Base-by-base conservation (phyloP, 208 protist genomes). In the Sergeia podlipaevii region DNA sequence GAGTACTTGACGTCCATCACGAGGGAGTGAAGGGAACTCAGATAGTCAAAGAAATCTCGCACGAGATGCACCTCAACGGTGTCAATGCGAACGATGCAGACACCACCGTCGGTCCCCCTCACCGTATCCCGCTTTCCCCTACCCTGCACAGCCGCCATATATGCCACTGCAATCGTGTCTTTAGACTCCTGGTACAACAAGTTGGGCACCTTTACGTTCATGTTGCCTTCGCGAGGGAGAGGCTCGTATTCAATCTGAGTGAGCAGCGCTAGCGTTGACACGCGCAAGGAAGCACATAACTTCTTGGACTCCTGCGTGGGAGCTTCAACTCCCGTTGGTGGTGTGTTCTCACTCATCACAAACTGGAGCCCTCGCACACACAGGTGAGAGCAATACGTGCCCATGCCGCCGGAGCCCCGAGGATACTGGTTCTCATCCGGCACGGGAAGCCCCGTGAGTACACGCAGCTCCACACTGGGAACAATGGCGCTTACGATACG, bases 191-290 rank as follows among this genome's bases (percentile, higher is more conserved):
- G 70, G 41, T 87, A 89, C 32, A 54, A 59, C 34, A 91, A 54
- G 23, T 58, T 46, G 0, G 84, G 83, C 7, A 89, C 48, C 32
- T 78, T 72, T 7, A 83, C 67, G 17, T 28, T 15, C 0, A 91
- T 28, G 51, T 86, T 89, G 24, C 80, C 88, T 21, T 80, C 64
- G 1, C 88, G 80, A 28, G 34, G 26, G 15, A 89, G 33, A 24
- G 83, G 88, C 60, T 95, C 88, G 44, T 83, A 80, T 54, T 90
- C 78, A 21, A 95, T 77, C 54, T 95, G 88, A 10, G 70, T 83
- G 24, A 91, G 60, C 18, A 86, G 17, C 2, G 84, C 75, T 11
- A 86, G 15, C 21, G 81, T 81, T 24, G 59, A 67, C 7, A 91
- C 21, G 11, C 55, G 74, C 18, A 86, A 51, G n/a, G 84, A 91